Conservation (phyloP, 345 rosid species). For the Brassica incana region DNA sequence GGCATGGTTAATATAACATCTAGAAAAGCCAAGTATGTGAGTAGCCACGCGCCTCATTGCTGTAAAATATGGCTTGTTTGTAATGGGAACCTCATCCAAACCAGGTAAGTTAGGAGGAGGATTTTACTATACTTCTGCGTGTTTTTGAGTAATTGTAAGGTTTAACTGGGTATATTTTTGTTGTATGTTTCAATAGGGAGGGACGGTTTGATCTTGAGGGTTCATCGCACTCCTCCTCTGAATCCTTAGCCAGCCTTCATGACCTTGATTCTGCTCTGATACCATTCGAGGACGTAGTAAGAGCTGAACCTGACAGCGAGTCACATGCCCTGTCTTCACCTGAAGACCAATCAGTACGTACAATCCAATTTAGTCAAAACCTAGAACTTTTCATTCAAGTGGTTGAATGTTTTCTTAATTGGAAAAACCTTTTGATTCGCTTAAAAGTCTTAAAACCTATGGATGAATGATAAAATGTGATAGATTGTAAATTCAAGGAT, state of each 20-base stretch:
- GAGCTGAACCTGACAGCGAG: conserved; percentile 9
- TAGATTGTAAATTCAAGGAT: background rate
- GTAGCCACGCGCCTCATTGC: conserved; percentile 42
- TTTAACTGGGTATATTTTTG: background rate
- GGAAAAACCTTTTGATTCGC: background rate
- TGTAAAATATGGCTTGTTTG: conserved; percentile 65
- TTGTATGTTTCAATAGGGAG: conserved; percentile 16
- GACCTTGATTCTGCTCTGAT: conserved; percentile 28
- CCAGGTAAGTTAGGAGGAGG: conserved; percentile 44
- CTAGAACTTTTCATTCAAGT: background rate
- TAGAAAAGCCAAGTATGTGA: conserved; percentile 55
- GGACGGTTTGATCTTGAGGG: conserved; percentile 23
- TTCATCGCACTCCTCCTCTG: conserved; percentile 22
- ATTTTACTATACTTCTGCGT: conserved; percentile 17
- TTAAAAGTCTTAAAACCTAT: background rate
- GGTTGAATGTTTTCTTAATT: background rate
- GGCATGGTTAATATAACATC: conserved; percentile 53
- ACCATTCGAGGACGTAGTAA: conserved; percentile 16
- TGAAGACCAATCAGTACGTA: conserved; percentile 32
- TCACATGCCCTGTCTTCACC: conserved; percentile 10
- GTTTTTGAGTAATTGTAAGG: conserved; percentile 3
- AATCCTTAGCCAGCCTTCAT: conserved; percentile 31
- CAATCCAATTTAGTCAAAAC: background rate
- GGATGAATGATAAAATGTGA: background rate
- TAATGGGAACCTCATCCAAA: conserved; percentile 55